A percentile compares a stretch with the other conserved stretches of the same genome.
phyloP scores from a whole-genome alignment of 352 stramenopile genomes.

The Hyaloperonospora arabidopsidis region DNA sequence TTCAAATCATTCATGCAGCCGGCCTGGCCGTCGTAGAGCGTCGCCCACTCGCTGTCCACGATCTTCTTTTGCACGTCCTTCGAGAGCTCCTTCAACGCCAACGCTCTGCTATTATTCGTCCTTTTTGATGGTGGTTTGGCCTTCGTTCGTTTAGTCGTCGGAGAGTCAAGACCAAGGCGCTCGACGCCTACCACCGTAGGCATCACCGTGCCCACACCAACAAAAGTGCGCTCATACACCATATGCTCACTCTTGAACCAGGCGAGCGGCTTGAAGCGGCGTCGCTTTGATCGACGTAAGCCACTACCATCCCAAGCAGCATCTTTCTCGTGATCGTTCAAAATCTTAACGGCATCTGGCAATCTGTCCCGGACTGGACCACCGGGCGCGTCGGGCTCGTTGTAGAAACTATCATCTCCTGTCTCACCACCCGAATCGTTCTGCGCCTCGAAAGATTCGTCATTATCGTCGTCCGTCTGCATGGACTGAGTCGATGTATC shows the following conservation, averaged over 20 bases:
- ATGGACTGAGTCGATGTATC: constrained; percentile 35
- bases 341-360: constrained; percentile 33
- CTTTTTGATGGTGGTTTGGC: constrained; percentile 30
- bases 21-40: constrained; percentile 53
- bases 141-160: constrained; percentile 37
- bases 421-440: constrained; percentile 40
- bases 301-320: constrained; percentile 34
- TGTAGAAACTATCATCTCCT: constrained; percentile 52
- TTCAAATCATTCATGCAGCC: constrained; percentile 68
- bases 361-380: constrained; percentile 44
- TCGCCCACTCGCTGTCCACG: constrained; percentile 62
- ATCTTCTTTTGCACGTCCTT: constrained; percentile 47
- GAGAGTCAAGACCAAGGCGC: constrained; percentile 48
- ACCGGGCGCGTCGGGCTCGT: constrained; percentile 22
- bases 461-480: constrained; percentile 47
- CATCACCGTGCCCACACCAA: constrained; percentile 73
- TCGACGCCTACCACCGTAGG: constrained; percentile 71
- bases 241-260: constrained; percentile 87
- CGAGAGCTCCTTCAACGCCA: constrained; percentile 42
- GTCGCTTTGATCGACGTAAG: constrained; percentile 67
- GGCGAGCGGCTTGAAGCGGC: constrained; percentile 74
- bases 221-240: constrained; percentile 76
- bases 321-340: constrained; percentile 21
- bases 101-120: constrained; percentile 29
- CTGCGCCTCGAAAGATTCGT: constrained; percentile 46